Evolutionary conservation across 164 flowering plant genomes (phyloP).

Genomic region (grape (Vitis vinifera)): ASM3070453v1 NC_081813.1:4394001-4394500

Average conservation of each 20-base stretch:
- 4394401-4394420: constrained; percentile 64
- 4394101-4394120: constrained; percentile 80
- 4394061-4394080: constrained; percentile 57
- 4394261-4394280: constrained; percentile 81
- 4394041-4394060: constrained; percentile 47
- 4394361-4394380: constrained; percentile 76
- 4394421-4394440: constrained; percentile 61
- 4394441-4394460: constrained; percentile 30
- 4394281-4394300: constrained; percentile 88
- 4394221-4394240: constrained; percentile 82
- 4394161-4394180: constrained; percentile 97
- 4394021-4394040: constrained; percentile 36
- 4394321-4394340: constrained; percentile 84
- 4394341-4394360: constrained; percentile 56
- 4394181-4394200: constrained; percentile 90
- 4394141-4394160: constrained; percentile 75
- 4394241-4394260: constrained; percentile 75
- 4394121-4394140: constrained; percentile 79
- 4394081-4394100: constrained; percentile 88
- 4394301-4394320: constrained; percentile 88
- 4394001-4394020: constrained; percentile 69
- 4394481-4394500: constrained; percentile 56
- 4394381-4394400: constrained; percentile 71
- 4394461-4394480: constrained; percentile 89
- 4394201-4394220: constrained; percentile 46